Evolutionary conservation across 441 rosid genomes (phyloP).

Genomic region (Eutrema salsugineum): DNA sequence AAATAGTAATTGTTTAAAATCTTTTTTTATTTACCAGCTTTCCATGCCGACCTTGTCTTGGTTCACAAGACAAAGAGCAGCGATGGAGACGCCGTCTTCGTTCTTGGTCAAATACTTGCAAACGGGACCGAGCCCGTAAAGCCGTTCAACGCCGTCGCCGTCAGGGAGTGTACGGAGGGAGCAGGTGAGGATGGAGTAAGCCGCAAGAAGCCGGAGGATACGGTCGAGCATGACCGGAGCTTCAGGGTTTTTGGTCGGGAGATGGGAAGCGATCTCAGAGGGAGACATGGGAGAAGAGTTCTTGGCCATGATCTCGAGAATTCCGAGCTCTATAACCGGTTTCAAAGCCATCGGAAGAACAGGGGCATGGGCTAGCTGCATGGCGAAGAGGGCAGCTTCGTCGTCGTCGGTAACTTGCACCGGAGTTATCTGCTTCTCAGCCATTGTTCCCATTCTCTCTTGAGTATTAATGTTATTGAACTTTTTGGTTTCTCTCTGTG

Average conservation of each 20-base stretch:
- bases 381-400: constrained; percentile 9
- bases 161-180: not conserved
- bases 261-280: constrained; percentile 7
- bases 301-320: constrained; percentile 27
- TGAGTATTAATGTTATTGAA: too few species aligned
- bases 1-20: too few species aligned
- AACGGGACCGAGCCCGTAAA: constrained; percentile 14
- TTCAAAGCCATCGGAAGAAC: constrained; percentile 6
- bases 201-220: constrained; percentile 7
- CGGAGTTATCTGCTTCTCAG: not conserved
- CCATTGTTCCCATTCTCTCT: not conserved
- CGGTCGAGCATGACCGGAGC: constrained; percentile 6
- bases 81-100: not conserved
- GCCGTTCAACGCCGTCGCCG: not conserved
- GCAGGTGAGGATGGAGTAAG: constrained; percentile 13
- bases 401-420: constrained; percentile 11
- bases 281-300: constrained; percentile 22
- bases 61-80: not conserved
- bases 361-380: not conserved
- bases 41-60: not conserved
- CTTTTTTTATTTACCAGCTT: not conserved
- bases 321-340: constrained; percentile 21
- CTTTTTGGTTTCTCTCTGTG: too few species aligned
- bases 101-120: constrained; percentile 9
- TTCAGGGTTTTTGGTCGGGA: constrained; percentile 2